Conservation (phyloP, 169 alveolate species). For the Plasmodium vinckei region DNA sequence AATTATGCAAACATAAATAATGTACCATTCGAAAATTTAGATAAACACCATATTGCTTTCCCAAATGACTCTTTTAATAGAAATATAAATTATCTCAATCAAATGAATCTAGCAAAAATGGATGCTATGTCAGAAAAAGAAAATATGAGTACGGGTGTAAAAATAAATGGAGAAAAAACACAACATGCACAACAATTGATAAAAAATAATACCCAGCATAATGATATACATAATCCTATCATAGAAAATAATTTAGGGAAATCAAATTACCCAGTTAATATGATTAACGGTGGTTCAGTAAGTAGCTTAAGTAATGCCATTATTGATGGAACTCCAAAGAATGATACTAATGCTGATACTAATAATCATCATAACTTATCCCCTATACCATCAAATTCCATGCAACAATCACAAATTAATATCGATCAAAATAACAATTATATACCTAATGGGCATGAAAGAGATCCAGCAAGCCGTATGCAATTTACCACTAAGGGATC, state of each 20-base stretch:
- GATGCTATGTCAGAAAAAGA: conserved; percentile 21
- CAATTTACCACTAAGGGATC: conserved; percentile 7
- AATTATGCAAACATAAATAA: conserved; percentile 33
- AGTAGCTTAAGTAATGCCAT: not conserved
- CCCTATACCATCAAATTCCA: not conserved
- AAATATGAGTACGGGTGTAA: conserved; percentile 9
- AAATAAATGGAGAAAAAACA: conserved; percentile 21
- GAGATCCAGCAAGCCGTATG: not conserved
- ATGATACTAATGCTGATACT: conserved; percentile 1
- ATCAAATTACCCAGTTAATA: conserved; percentile 13
- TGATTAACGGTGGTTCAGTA: not conserved
- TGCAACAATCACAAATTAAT: conserved; percentile 35
- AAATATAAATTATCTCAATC: conserved; percentile 14
- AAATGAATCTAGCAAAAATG: not conserved
- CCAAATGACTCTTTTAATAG: conserved; percentile 35
- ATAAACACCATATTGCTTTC: not conserved
- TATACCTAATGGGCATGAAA: conserved; percentile 3
- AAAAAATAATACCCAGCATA: conserved; percentile 9
- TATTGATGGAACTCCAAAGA: not conserved
- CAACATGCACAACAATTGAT: conserved; percentile 8
- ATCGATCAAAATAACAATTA: conserved; percentile 29
- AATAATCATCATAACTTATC: conserved; percentile 6
- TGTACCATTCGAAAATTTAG: conserved; percentile 24
- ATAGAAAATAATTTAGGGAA: conserved; percentile 18
- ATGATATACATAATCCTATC: conserved; percentile 15